Evolutionary conservation across 2,329 filamentous ascomycete species (phyloP).

Genomic region (Ophiobolus disseminans): DNA sequence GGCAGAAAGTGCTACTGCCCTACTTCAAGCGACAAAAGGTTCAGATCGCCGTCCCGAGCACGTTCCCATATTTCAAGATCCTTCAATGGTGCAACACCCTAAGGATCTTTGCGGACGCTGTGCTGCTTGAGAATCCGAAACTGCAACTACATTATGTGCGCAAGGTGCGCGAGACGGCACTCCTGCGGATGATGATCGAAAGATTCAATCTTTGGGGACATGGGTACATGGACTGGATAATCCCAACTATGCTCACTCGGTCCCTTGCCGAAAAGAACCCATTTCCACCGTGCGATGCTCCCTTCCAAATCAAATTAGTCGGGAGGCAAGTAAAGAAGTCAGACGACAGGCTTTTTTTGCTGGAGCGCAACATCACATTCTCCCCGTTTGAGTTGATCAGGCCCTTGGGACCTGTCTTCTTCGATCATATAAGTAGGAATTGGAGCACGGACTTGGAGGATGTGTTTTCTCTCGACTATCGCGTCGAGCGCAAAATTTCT

Average conservation of each 20-base stretch:
- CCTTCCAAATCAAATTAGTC: constrained; percentile 38
- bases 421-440: neutral
- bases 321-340: constrained; percentile 30
- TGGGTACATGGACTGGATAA: constrained; percentile 47
- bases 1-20: constrained; percentile 20
- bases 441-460: neutral
- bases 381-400: constrained; percentile 38
- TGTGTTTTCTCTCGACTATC: neutral
- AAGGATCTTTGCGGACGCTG: constrained; percentile 37
- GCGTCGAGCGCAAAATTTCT: neutral
- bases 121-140: constrained; percentile 33
- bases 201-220: constrained; percentile 48
- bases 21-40: constrained; percentile 8
- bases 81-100: constrained; percentile 47
- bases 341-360: constrained; percentile 9
- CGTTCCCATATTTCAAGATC: constrained; percentile 23
- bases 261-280: constrained; percentile 17
- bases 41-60: constrained; percentile 10
- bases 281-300: constrained; percentile 15
- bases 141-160: constrained; percentile 38
- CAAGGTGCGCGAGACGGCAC: constrained; percentile 39
- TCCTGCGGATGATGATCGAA: constrained; percentile 40
- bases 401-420: constrained; percentile 34
- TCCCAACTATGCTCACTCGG: constrained; percentile 42
- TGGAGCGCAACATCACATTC: constrained; percentile 45